Base-by-base conservation (phyloP, 148 eudicot genomes). In the Hydrangea macrophylla region DNA sequence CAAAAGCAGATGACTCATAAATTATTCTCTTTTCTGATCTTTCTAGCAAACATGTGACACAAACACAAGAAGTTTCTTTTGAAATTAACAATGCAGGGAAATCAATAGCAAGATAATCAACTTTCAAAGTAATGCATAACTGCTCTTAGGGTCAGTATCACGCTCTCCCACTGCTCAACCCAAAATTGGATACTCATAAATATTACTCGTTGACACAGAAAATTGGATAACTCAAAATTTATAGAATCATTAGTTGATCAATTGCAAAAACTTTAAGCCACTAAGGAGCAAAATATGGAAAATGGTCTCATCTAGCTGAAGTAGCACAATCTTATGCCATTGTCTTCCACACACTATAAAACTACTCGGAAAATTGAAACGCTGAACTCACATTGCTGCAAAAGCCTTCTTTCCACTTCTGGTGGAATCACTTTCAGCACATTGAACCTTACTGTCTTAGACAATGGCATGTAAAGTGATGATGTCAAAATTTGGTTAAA, bases 371-470 rank as follows among this genome's bases (percentile, higher is more conserved):
- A 55, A 28, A 39, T 28, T 10, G 13, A 23, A 11, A 33, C n/a
- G 36, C 13, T 9, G 17, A 64, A 62, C 63, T 72, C 55, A 72
- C 10, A 72, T 72, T 3, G 62, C 75, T 0, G 75, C 39, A 65
- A 72, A 72, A 9, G 75, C 75, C 62, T 72, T 72, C 65, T 72
- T 72, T 18, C 75, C 75, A 57, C 75, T 69, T 77, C 81, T 58
- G 81, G 77, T 23, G 77, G 81, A n/a, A 78, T 69, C 22, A 78
- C 81, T 58, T 78, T 78, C 60, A 78, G 58, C 31, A 78, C 81
- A 64, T 78, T 78, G 11, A 78, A 78, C 42, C 81, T 78, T 53
- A 78, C 77, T 7, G 81, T 78, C 73, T 78, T 73, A n/a, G 81
- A 78, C 75, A 78, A 61, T 28, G 75, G 75, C 64, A 70, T 72